Evolutionary conservation across 2,329 filamentous ascomycete species (phyloP), one percentile per base, ranked within the genome.

Genomic region (Aureobasidium pullulans): DNA sequence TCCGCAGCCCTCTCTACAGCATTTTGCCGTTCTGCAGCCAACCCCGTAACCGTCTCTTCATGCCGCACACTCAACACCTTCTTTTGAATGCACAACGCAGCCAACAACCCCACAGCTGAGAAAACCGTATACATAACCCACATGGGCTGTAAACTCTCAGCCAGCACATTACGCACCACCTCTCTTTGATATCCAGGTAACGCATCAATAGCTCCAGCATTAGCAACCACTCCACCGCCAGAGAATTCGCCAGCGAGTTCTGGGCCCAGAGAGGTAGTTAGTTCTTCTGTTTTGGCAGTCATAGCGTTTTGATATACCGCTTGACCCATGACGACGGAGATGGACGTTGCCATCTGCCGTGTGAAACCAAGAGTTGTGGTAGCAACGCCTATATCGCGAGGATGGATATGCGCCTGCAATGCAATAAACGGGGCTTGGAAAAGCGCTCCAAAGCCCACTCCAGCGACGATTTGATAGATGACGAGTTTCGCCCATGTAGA

Each of bases 271-370:
- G 79, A 71, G 32, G 72, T 65, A 28, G 73, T 70, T 32, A 88
- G 77, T 8, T 68, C 67, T 3, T 72, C 67, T 32, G 78, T 75
- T 65, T 84, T 81, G 48, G 75, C 76, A 63, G 82, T 73, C 84
- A 90, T 89, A 60, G 79, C 74, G 67, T 90, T 90, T 72, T 89
- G 84, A 73, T 91, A 90, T 36, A 91, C 79, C 39, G 89, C 85
- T 9, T 85, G 84, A 15, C 88, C 88, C 29, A 90, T 76, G 1
- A 89, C 86, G 52, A 89, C 79, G 0, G 84, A 84, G 28, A 86
- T 80, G 1, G 85, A 81, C 0, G 83, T 87, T 10, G 83, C 84
- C 5, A 90, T 73, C 64, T 86, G 86, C n/a, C 87, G 81, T 9
- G 84, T 77, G 67, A 88, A 87, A 9, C 79, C 76, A 64, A 87